phyloP scores from a whole-genome alignment of 345 rosid species.

The Linum trigynum region DNA sequence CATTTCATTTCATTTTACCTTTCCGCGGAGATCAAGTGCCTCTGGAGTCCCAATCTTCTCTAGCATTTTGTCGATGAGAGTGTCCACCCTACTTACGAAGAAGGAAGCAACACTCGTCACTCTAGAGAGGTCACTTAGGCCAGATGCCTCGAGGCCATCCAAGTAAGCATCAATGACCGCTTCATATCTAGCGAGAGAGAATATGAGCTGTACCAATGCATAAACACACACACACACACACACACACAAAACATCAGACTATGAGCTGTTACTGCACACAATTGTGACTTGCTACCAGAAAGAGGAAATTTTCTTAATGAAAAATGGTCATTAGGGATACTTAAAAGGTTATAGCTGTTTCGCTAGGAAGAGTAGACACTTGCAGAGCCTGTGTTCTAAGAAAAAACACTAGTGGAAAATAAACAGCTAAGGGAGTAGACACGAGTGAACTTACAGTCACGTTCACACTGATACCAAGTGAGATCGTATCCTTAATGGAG shows the following conservation, averaged over 20 bases:
- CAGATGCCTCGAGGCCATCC: constrained; percentile 99
- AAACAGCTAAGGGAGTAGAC: not conserved
- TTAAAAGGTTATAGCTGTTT: not conserved
- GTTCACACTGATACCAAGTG: constrained; percentile 82
- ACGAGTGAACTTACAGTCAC: constrained; percentile 60
- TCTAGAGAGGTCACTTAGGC: constrained; percentile 78
- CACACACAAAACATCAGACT: not conserved
- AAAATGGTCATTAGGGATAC: not conserved
- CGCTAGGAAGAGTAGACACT: not conserved
- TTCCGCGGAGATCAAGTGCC: constrained; percentile 93
- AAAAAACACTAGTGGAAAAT: not conserved
- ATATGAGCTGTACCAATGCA: constrained; percentile 56
- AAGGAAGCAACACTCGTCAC: constrained; percentile 98
- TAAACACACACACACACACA: constrained; percentile 2
- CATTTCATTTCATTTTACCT: constrained; percentile 36
- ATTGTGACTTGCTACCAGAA: not conserved
- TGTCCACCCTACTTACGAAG: constrained; percentile 96
- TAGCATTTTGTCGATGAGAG: constrained; percentile 88
- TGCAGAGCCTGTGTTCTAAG: not conserved
- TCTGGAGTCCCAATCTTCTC: constrained; percentile 89
- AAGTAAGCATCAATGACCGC: constrained; percentile 93
- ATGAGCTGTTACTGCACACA: not conserved
- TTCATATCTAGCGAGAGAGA: constrained; percentile 85
- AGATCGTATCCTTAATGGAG: constrained; percentile 85
- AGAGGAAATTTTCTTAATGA: not conserved